Base-by-base conservation (phyloP, 2,329 filamentous ascomycete species). In the Talaromyces islandicus region DNA sequence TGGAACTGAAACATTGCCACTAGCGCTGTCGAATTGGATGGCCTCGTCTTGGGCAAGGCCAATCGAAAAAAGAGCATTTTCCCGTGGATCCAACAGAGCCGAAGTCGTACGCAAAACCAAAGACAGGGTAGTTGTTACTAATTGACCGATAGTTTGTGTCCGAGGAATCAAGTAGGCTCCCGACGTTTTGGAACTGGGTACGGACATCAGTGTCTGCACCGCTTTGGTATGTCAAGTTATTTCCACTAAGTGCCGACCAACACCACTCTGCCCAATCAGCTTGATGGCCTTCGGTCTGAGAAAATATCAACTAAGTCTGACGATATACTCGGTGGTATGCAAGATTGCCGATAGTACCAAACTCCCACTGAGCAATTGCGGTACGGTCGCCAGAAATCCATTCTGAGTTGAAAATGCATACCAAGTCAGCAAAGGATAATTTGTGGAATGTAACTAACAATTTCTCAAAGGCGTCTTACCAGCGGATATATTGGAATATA, bases 401-500 rank as follows among this genome's bases (percentile, higher is more conserved):
- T 80, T 92, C 89, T 90, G 12, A 12, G 12, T 35, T 35, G 32
- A 35, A 35, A 35, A 35, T 4, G 14, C 12, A 35, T 35, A 4
- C 32, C 32, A 35, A 35, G 32, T 35, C 3, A 35, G 12, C 32
- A 11, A 2, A 35, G 4, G 2, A 35, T 5, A 1, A 35, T 14
- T 14, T 4, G 4, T 17, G 12, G 5, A 12, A 14, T 35, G 32
- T 35, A 35, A 35, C 12, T 35, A 4, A 14, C 7, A 27, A 21
- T 43, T 27, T 72, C 82, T 70, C 1, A 17, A 3, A 9, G 7
- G 24, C 24, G 41, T 72, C 82, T 70, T 71, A 88, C 85, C 86
- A 57, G 84, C 86, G 57, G 87, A 86, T 32, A 90, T 85, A 68
- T 92, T 89, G 25, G 87, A 80, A 69, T 92, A 92, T 3, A 92